A percentile compares a stretch with the other conserved stretches of the same genome.
Evolutionary conservation across 805 yeast genomes (phyloP).

Genomic region (Metschnikowia santaceciliae): DNA sequence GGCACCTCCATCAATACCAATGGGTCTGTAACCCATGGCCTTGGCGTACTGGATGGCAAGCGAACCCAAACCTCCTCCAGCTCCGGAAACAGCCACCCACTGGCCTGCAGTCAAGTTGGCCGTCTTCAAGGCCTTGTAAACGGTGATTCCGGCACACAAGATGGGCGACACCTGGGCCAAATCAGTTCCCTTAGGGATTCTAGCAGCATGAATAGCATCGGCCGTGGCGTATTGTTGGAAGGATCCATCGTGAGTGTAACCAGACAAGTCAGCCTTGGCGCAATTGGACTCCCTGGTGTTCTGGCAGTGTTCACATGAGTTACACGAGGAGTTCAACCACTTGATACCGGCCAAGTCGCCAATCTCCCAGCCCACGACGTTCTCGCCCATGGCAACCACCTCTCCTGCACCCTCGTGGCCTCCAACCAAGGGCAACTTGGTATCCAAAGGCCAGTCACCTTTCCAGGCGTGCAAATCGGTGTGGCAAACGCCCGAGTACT

Average conservation of each 20-base stretch:
- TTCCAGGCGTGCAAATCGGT: conserved; percentile 93
- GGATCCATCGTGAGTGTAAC: conserved; percentile 87
- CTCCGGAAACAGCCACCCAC: conserved; percentile 76
- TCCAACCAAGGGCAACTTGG: conserved; percentile 74
- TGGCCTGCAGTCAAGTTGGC: conserved; percentile 67
- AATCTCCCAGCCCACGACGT: conserved; percentile 65
- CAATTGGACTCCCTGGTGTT: conserved; percentile 68
- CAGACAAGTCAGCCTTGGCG: conserved; percentile 59
- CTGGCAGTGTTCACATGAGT: conserved; percentile 72
- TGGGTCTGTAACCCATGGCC: conserved; percentile 72
- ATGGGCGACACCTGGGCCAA: conserved; percentile 76
- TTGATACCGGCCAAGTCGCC: conserved; percentile 84
- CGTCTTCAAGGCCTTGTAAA: conserved; percentile 83
- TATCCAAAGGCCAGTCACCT: conserved; percentile 86
- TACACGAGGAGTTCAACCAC: conserved; percentile 79
- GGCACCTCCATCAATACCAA: conserved; percentile 69
- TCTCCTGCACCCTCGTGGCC: conserved; percentile 91
- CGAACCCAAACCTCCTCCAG: conserved; percentile 78
- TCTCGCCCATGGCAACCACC: conserved; percentile 71
- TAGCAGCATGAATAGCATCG: conserved; percentile 82
- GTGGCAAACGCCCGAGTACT: conserved; percentile 91
- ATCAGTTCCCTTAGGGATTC: conserved; percentile 69
- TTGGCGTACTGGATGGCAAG: conserved; percentile 70
- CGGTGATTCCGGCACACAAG: conserved; percentile 89
- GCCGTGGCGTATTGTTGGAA: conserved; percentile 91